Percentiles rank a stretch among this genome's conserved stretches.
Conservation (phyloP, 2,329 filamentous ascomycete genomes). For the Penicillium sp. region DNA sequence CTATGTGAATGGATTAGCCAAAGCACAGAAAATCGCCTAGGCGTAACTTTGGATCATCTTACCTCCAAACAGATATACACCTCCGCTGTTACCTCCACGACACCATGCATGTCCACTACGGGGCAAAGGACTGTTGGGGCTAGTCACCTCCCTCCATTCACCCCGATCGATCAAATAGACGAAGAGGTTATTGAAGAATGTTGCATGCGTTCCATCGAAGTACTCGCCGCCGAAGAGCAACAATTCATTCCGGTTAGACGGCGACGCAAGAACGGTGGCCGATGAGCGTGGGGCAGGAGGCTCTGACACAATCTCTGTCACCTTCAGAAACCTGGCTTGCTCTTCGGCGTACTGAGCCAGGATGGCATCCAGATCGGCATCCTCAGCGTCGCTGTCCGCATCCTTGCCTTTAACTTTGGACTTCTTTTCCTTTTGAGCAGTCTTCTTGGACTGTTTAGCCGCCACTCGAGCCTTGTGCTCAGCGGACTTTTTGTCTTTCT, state of each 20-base stretch:
- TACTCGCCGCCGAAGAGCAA: constrained; percentile 94
- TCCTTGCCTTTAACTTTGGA: constrained; percentile 65
- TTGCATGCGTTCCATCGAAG: constrained; percentile 85
- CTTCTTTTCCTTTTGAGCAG: constrained; percentile 74
- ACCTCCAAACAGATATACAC: constrained; percentile 87
- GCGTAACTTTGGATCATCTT: constrained; percentile 11
- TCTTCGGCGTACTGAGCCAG: constrained; percentile 89
- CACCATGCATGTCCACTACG: constrained; percentile 95
- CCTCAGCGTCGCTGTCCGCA: constrained; percentile 85
- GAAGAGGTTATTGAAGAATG: constrained; percentile 67
- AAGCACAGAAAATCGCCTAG: background rate
- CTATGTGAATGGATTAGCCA: constrained; percentile 19
- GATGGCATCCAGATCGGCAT: constrained; percentile 89
- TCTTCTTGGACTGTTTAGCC: constrained; percentile 85
- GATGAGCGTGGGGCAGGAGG: constrained; percentile 80
- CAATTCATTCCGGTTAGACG: constrained; percentile 81
- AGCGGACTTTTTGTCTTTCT: constrained; percentile 59
- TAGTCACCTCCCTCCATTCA: constrained; percentile 88
- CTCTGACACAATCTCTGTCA: constrained; percentile 74
- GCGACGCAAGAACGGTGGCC: constrained; percentile 79
- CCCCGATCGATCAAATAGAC: constrained; percentile 77
- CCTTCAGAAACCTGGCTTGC: constrained; percentile 90
- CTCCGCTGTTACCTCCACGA: constrained; percentile 78
- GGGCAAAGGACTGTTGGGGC: constrained; percentile 86
- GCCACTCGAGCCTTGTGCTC: constrained; percentile 59